Evolutionary conservation across 2,329 filamentous ascomycete species (phyloP), one percentile per base, ranked within the genome.

Genomic region (Aspergillus fumigatus): DNA sequence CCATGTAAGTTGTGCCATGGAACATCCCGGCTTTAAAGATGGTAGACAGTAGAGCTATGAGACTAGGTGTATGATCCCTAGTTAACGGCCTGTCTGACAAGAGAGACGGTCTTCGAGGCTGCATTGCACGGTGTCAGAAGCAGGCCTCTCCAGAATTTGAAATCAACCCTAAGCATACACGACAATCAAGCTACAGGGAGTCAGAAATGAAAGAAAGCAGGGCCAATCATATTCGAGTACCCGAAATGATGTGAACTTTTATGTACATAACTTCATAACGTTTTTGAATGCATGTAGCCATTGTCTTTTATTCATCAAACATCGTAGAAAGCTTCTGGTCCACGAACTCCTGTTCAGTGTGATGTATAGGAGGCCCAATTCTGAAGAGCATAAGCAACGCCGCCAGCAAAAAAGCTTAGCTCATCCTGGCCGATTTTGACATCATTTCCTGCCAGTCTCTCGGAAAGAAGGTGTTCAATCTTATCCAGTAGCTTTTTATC

Each of bases 391-490:
- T 73, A 70, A 6, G 63, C 66, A 49, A 75, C 62, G 19, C 71
- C 72, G 14, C 73, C 71, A 11, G 74, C 73, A 50, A 76, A 73
- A 58, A 76, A 76, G 54, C 70, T 69, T 38, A 76, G 61, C 51
- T 76, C 71, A 55, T 75, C 71, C 14, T 70, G 63, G 26, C 66
- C 67, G 19, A 76, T 63, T 3, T 67, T 60, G 45, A 72, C 66
- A 10, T 62, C 58, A 9, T 67, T 69, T 27, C 61, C 63, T 25
- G 65, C 64, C 35, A 76, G 57, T 51, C 73, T 65, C 52, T 75
- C 69, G 3, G 64, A 65, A 19, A 77, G 64, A 14, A 75, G 59
- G n/a, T 56, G 53, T 51, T 74, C 71, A 5, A 76, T 70, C 54
- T 65, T 71, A 27, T 67, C 61, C 38, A 75, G 61, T n/a, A 74